Base-by-base conservation (phyloP, 768 basidiomycete species). In the Mycena leptocephala region DNA sequence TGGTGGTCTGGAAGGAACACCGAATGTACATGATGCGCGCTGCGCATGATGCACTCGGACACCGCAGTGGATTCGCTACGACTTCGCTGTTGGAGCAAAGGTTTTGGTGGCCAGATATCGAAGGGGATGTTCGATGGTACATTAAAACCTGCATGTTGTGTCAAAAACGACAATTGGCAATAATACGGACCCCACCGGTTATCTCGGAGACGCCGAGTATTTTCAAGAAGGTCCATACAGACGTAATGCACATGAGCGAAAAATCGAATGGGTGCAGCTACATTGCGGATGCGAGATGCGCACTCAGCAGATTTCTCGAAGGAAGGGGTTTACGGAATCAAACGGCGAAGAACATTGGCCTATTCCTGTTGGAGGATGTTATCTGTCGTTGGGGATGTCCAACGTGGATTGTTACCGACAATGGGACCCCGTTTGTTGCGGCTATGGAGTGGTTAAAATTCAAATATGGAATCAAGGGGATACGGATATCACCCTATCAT, bases 81-180 rank as follows among this genome's bases (percentile, higher is more conserved):
- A 61, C 41, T 9, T 55, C 32, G 16, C 59, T 75, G 48, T 46
- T 61, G 48, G 69, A 70, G 30, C 48, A 69, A 9, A 69, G 79
- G 8, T 82, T 82, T 56, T 85, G 79, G 80, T 82, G 76, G 77
- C 78, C 76, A 5, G 69, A 69, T 3, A 16, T 83, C 2, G 78
- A 82, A 18, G 55, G 37, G 2, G 83, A 87, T 63, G 76, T 86
- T 2, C 62, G 68, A 20, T 85, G 84, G 83, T 85, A 79, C 64
- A 55, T 46, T 22, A 11, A 46, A 22, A 46, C 43, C 43, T 46
- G 43, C 43, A 1, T 16, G 43, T 22, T 46, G 20, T 46, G 43
- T 46, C 6, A 46, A 11, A 46, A 46, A 46, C 20, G 43, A 22
- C 9, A 11, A 22, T 22, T 46, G 20, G 43, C 43, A 20, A 46